phyloP scores from a whole-genome alignment of 2,329 filamentous ascomycete species.

The Lachnellula cervina region DNA sequence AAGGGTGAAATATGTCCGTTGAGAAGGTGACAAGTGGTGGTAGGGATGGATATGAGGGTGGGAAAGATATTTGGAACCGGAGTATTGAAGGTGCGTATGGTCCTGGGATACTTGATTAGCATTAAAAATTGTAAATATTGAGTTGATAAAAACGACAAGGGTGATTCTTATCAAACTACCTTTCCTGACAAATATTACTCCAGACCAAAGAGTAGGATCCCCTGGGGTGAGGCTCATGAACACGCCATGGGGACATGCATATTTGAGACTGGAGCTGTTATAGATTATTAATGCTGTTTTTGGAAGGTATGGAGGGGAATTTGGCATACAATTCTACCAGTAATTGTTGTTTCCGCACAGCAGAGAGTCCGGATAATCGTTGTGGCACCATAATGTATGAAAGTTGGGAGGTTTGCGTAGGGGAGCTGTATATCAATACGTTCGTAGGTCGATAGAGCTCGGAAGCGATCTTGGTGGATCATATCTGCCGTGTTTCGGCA shows the following conservation, averaged over 20 bases:
- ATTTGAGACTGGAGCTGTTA: constrained; percentile 69
- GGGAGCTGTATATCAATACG: background rate
- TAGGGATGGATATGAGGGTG: constrained; percentile 69
- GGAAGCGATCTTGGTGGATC: background rate
- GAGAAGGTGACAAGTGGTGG: constrained; percentile 84
- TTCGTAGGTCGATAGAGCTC: background rate
- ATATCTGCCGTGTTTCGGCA: background rate
- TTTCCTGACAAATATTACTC: constrained; percentile 85
- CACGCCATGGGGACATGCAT: constrained; percentile 78
- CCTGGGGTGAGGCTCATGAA: constrained; percentile 81
- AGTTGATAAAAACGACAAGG: background rate
- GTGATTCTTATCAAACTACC: constrained; percentile 46
- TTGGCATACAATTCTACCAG: constrained; percentile 30
- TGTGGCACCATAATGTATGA: constrained; percentile 20
- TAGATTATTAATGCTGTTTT: background rate
- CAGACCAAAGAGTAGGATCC: constrained; percentile 78
- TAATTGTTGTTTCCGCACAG: constrained; percentile 31
- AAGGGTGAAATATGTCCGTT: constrained; percentile 91
- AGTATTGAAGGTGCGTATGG: constrained; percentile 85
- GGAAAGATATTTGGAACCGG: constrained; percentile 86
- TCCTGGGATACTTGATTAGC: constrained; percentile 47
- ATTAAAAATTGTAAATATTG: background rate
- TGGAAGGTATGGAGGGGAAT: background rate
- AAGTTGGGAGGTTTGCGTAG: background rate
- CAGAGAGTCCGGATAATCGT: constrained; percentile 22